These are phyloP conservation scores for Parafenestella ontariensis DNA, from an alignment of 2,329 filamentous ascomycete species.

Conservation along the genomic window DNA sequence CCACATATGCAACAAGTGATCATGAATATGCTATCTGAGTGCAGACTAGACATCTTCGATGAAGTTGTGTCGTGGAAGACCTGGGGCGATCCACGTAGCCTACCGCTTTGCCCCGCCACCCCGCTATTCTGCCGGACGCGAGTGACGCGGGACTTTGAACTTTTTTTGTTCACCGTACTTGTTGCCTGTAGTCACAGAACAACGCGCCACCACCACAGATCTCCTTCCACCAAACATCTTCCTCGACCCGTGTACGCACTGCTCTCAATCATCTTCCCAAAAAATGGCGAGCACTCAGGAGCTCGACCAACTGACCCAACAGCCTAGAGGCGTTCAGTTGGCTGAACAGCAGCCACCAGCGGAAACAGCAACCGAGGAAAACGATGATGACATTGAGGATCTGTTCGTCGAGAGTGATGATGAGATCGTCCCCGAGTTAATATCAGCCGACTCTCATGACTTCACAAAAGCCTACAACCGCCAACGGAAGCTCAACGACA, in stretches of 20 bases:
- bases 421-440: slow-evolving; percentile 63
- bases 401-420: slow-evolving; percentile 63
- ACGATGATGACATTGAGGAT: slow-evolving; percentile 70
- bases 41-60: neutral
- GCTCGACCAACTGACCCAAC: slow-evolving; percentile 9
- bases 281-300: slow-evolving; percentile 22
- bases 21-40: neutral
- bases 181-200: neutral
- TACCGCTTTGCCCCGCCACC: slow-evolving; percentile 18
- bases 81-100: neutral
- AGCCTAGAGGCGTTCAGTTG: slow-evolving; percentile 7
- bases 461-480: slow-evolving; percentile 89
- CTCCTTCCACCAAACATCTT: neutral
- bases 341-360: slow-evolving; percentile 7
- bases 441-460: slow-evolving; percentile 68
- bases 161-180: slow-evolving; percentile 10
- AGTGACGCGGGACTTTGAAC: slow-evolving; percentile 9
- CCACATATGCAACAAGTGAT: neutral
- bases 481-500: slow-evolving; percentile 72
- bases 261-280: neutral
- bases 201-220: neutral
- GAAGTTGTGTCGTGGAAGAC: neutral
- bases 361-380: slow-evolving; percentile 40
- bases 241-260: slow-evolving; percentile 1
- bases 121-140: slow-evolving; percentile 19